Conservation (phyloP, 306 rosid species). For the Rosa rugosa region DNA sequence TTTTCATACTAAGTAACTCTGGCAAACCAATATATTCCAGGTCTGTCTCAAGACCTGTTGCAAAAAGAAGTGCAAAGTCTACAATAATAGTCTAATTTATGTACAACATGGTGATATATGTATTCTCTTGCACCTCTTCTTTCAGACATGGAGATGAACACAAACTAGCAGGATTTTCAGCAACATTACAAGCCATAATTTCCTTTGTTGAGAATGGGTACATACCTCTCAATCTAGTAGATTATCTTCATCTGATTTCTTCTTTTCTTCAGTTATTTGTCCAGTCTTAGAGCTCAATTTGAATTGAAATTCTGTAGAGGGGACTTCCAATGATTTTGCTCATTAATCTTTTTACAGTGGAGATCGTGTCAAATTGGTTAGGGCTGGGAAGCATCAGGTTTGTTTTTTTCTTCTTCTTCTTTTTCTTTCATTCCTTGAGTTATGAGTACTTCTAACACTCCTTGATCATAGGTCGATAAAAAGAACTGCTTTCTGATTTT, state of each 20-base stretch:
- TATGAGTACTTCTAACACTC: neutral
- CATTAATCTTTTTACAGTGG: slow-evolving; percentile 48
- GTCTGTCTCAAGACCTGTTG: slow-evolving; percentile 38
- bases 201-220: slow-evolving; percentile 96
- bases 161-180: slow-evolving; percentile 97
- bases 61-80: slow-evolving; percentile 19
- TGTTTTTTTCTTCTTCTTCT: slow-evolving; percentile 11
- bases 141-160: slow-evolving; percentile 89
- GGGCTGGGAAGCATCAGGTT: slow-evolving; percentile 97
- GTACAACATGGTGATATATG: slow-evolving; percentile 12
- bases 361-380: slow-evolving; percentile 75
- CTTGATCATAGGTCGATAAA: neutral
- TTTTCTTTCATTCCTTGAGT: neutral
- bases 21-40: slow-evolving; percentile 97
- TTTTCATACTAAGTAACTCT: slow-evolving; percentile 79
- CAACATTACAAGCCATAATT: slow-evolving; percentile 95
- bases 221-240: slow-evolving; percentile 26
- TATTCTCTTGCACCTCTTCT: slow-evolving; percentile 28
- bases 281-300: neutral
- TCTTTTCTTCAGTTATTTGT: neutral
- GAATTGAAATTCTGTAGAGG: slow-evolving; percentile 15
- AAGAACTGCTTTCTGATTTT: slow-evolving; percentile 15
- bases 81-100: slow-evolving; percentile 4
- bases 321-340: slow-evolving; percentile 20
- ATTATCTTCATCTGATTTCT: slow-evolving; percentile 15